These are phyloP conservation scores for Brasenia schreberi DNA, from an alignment of 164 flowering plant species.

Conservation along the genomic window DNA sequence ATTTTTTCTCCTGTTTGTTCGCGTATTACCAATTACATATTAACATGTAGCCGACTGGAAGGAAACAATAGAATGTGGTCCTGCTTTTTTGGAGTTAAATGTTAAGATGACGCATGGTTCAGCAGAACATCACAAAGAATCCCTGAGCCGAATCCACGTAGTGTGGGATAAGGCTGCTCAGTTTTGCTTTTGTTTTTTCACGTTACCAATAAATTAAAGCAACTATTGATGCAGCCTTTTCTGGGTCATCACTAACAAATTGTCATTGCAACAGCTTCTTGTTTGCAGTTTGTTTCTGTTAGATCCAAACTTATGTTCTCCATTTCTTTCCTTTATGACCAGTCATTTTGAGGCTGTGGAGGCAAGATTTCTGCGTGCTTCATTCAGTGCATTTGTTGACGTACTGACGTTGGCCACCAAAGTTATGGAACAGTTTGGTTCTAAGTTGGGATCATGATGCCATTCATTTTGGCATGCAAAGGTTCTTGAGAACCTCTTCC, in stretches of 20 bases:
- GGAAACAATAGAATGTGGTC: no score
- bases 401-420: slow-evolving; percentile 72
- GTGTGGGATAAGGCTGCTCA: no score
- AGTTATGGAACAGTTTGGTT: slow-evolving; percentile 70
- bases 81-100: no score
- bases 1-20: not conserved
- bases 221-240: not conserved
- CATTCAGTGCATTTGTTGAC: slow-evolving; percentile 79
- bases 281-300: not conserved
- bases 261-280: not conserved
- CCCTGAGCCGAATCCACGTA: no score
- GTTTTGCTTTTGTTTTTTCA: no score
- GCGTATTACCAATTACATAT: not conserved
- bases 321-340: slow-evolving; percentile 5
- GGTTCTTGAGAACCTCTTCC: no score
- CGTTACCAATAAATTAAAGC: no score
- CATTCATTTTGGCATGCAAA: no score
- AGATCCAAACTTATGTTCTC: not conserved
- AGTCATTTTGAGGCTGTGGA: slow-evolving; percentile 90
- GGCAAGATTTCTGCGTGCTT: slow-evolving; percentile 89
- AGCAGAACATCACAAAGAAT: no score
- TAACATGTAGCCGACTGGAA: no score
- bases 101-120: no score
- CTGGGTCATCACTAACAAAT: not conserved
- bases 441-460: slow-evolving; percentile 13